A percentile compares a stretch with the other conserved stretches of the same genome.
phyloP scores from a whole-genome alignment of 352 stramenopile species.

The Saprolegnia parasitica region DNA sequence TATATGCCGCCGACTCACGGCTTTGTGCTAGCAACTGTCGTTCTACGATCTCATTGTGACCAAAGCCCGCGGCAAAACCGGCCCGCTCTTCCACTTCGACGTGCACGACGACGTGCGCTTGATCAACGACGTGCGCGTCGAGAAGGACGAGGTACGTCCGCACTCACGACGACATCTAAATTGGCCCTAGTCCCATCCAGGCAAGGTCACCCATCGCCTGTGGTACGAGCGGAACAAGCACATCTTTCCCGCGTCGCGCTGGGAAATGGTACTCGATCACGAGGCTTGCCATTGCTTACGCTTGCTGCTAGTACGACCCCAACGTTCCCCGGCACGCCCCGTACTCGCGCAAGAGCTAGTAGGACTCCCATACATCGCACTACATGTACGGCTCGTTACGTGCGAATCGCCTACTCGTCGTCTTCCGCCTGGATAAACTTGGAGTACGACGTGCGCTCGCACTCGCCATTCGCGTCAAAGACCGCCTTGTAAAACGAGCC shows the following conservation, averaged over 20 bases:
- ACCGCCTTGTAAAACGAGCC: constrained; percentile 87
- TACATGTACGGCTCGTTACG: not conserved
- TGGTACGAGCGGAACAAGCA: constrained; percentile 99
- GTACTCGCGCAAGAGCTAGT: constrained; percentile 4
- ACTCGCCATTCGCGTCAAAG: constrained; percentile 83
- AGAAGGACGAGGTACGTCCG: constrained; percentile 90
- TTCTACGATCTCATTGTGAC: constrained; percentile 99
- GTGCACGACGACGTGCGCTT: constrained; percentile 91
- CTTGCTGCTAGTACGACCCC: constrained; percentile 23
- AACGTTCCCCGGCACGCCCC: constrained; percentile 3
- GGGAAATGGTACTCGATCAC: constrained; percentile 96
- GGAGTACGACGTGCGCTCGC: constrained; percentile 86
- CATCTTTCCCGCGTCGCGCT: constrained; percentile 98
- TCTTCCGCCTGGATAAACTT: constrained; percentile 88
- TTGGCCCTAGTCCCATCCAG: constrained; percentile 84
- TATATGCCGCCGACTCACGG: constrained; percentile 7
- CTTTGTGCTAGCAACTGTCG: constrained; percentile 84
- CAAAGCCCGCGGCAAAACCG: constrained; percentile 95
- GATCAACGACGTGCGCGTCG: constrained; percentile 90
- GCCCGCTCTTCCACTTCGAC: constrained; percentile 97
- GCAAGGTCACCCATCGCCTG: constrained; percentile 95
- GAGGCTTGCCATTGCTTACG: not conserved
- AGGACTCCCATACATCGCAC: no score
- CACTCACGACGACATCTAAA: not conserved
- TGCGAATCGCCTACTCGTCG: constrained; percentile 49